phyloP scores from a whole-genome alignment of 371 early-diverging fungal species.

The Saksenaea vasiformis region DNA sequence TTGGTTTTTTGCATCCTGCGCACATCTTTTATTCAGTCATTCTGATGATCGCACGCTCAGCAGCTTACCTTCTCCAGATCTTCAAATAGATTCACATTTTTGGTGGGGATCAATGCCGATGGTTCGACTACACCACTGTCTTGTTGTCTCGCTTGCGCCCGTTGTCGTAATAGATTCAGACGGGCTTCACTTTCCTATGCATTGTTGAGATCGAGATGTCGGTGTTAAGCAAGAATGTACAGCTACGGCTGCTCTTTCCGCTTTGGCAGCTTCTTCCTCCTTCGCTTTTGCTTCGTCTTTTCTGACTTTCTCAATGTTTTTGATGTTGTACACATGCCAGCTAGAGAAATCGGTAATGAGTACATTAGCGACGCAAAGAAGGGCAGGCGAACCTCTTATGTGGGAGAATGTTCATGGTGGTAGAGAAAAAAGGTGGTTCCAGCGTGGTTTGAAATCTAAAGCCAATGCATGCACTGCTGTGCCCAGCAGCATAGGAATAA shows the following conservation, averaged over 20 bases:
- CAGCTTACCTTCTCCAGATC: conserved; percentile 41
- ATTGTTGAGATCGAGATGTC: neutral
- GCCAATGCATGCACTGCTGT: no score
- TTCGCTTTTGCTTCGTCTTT: conserved; percentile 70
- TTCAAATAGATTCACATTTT: conserved; percentile 63
- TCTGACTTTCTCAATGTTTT: conserved; percentile 69
- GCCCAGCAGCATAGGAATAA: no score
- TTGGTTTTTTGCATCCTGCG: conserved; percentile 34
- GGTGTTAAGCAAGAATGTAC: conserved; percentile 32
- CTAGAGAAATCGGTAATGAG: conserved; percentile 27
- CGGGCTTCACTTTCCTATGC: conserved; percentile 64
- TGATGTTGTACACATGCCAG: conserved; percentile 80
- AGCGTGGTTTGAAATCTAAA: no score
- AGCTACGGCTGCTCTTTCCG: conserved; percentile 48
- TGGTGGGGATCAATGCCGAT: conserved; percentile 4
- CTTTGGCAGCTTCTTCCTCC: conserved; percentile 46
- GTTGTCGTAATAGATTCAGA: conserved; percentile 47
- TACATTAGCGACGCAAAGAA: neutral
- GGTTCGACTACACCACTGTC: neutral
- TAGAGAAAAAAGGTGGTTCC: no score
- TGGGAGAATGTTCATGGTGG: conserved; percentile 65
- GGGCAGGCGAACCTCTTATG: conserved; percentile 61
- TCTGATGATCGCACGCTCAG: neutral
- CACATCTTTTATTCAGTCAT: neutral
- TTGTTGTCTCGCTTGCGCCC: conserved; percentile 35